A percentile compares a stretch with the other conserved stretches of the same genome.
These are phyloP conservation scores for Trichoderma oligosporum DNA, from an alignment of 2,329 filamentous ascomycete genomes.

Conservation along the genomic window DNA sequence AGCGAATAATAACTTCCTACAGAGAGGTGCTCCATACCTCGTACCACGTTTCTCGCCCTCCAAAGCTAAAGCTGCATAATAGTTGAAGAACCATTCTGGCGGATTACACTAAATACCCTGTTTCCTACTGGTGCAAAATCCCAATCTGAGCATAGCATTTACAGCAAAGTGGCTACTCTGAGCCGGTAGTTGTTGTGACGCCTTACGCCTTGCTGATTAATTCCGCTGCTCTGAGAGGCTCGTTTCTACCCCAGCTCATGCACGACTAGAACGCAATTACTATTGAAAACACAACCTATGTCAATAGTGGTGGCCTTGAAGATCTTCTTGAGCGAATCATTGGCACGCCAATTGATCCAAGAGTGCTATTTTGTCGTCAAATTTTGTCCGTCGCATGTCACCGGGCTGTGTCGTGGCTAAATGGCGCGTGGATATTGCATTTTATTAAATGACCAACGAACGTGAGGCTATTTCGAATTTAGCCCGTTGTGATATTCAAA, in stretches of 20 bases:
- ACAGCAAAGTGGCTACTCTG: neutral
- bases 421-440: neutral
- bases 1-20: too few species aligned
- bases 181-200: neutral
- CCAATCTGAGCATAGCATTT: neutral
- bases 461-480: slow-evolving; percentile 11
- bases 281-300: slow-evolving; percentile 7
- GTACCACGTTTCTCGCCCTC: too few species aligned
- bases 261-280: slow-evolving; percentile 8
- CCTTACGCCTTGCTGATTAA: slow-evolving; percentile 33
- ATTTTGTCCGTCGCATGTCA: neutral
- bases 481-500: slow-evolving; percentile 1
- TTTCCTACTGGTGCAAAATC: too few species aligned
- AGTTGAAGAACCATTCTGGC: neutral
- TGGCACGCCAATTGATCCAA: slow-evolving; percentile 2
- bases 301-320: too few species aligned
- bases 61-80: slow-evolving; percentile 7
- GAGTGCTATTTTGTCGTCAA: neutral
- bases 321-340: slow-evolving; percentile 11
- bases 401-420: neutral
- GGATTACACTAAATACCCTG: neutral
- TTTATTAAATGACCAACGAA: slow-evolving; percentile 15
- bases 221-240: slow-evolving; percentile 35
- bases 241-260: slow-evolving; percentile 1
- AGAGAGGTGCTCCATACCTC: too few species aligned